Evolutionary conservation across 768 basidiomycete genomes (phyloP).

Genomic region (Agaricus subrufescens): DNA sequence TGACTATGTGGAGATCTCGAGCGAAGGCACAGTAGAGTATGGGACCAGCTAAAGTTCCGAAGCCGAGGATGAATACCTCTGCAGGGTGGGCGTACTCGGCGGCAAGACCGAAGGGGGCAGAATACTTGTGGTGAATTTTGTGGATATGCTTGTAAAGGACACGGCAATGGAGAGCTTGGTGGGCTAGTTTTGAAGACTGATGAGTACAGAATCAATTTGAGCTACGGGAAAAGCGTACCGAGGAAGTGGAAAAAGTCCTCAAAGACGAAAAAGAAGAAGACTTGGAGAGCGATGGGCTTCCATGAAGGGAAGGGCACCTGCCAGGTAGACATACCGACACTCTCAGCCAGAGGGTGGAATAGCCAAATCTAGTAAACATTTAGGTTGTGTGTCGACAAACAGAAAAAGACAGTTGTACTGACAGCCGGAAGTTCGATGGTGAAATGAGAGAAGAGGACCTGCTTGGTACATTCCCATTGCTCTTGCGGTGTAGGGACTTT

Average conservation of each 20-base stretch:
- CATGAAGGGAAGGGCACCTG: constrained; percentile 87
- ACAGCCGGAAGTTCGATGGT: constrained; percentile 91
- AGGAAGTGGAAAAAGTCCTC: constrained; percentile 96
- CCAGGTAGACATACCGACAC: constrained; percentile 86
- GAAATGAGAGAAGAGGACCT: constrained; percentile 91
- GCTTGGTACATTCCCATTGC: constrained; percentile 95
- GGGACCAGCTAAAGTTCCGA: constrained; percentile 87
- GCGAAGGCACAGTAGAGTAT: constrained; percentile 80
- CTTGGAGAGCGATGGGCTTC: constrained; percentile 66
- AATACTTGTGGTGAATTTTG: constrained; percentile 97
- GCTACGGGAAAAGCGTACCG: constrained; percentile 35
- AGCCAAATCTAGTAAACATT: constrained; percentile 63
- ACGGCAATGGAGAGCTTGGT: constrained; percentile 85
- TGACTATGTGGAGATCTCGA: constrained; percentile 79
- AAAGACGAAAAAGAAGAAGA: constrained; percentile 89
- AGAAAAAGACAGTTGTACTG: constrained; percentile 22
- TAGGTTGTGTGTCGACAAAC: neutral
- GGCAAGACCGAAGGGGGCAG: constrained; percentile 94
- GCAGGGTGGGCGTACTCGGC: constrained; percentile 98
- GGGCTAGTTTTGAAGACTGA: constrained; percentile 42
- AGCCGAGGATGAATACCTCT: constrained; percentile 92
- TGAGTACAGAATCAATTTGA: neutral
- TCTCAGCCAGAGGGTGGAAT: constrained; percentile 87
- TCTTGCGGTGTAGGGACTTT: constrained; percentile 78
- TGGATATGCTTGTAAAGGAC: constrained; percentile 88